Conservation (phyloP, 805 yeast species). For the Candida xyloterini region DNA sequence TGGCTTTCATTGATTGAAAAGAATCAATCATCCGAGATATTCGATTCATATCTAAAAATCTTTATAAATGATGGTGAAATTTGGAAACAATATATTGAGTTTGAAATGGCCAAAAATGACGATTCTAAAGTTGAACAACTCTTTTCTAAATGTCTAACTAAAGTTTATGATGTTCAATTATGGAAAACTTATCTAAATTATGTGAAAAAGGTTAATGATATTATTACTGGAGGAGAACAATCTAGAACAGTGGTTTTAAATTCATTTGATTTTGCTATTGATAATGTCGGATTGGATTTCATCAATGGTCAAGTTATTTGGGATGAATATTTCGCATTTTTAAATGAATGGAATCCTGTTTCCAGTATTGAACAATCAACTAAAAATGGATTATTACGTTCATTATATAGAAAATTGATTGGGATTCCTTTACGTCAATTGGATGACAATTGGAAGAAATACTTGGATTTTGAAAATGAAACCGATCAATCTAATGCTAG, state of each 20-base stretch:
- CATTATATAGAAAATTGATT: slow-evolving; percentile 64
- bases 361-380: slow-evolving; percentile 84
- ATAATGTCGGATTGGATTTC: slow-evolving; percentile 75
- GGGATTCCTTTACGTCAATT: slow-evolving; percentile 73
- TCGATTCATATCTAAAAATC: slow-evolving; percentile 54
- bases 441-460: slow-evolving; percentile 77
- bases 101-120: slow-evolving; percentile 63
- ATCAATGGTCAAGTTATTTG: slow-evolving; percentile 63
- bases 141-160: slow-evolving; percentile 61
- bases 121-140: slow-evolving; percentile 60
- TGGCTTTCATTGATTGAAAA: slow-evolving; percentile 56
- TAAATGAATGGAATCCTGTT: slow-evolving; percentile 73
- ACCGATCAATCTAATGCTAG: slow-evolving; percentile 74
- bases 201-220: slow-evolving; percentile 66
- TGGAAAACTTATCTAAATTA: slow-evolving; percentile 79
- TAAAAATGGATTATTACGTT: slow-evolving; percentile 71
- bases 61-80: slow-evolving; percentile 68
- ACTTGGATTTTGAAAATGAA: slow-evolving; percentile 80
- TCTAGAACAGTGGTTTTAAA: slow-evolving; percentile 70
- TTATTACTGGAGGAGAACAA: slow-evolving; percentile 77
- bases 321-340: slow-evolving; percentile 78
- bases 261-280: slow-evolving; percentile 81
- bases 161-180: slow-evolving; percentile 59
- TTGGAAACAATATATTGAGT: slow-evolving; percentile 74
- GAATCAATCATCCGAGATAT: slow-evolving; percentile 51